These are phyloP conservation scores for Botrytis aclada DNA, from an alignment of 2,329 filamentous ascomycete species.

Conservation along the genomic window DNA sequence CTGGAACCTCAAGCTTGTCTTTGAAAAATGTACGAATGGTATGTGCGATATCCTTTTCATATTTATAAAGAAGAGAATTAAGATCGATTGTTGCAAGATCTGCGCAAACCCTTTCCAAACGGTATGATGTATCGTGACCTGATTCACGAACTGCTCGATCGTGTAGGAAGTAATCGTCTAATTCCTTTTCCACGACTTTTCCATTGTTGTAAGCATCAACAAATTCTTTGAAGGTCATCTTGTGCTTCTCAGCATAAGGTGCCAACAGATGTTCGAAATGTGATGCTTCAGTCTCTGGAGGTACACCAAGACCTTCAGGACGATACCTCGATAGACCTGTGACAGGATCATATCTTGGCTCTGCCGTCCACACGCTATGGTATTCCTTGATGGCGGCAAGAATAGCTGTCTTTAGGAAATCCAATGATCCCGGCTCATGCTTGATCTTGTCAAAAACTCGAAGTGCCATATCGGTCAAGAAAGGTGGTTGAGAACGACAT, in stretches of 20 bases:
- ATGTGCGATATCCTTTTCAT: constrained; percentile 88
- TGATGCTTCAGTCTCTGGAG: constrained; percentile 54
- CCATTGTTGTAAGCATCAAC: constrained; percentile 83
- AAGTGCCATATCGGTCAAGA: constrained; percentile 95
- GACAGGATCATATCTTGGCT: constrained; percentile 47
- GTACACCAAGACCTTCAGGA: constrained; percentile 51
- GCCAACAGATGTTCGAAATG: constrained; percentile 49
- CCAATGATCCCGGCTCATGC: constrained; percentile 60
- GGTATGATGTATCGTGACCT: constrained; percentile 94
- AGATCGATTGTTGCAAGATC: constrained; percentile 91
- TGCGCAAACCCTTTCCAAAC: constrained; percentile 82
- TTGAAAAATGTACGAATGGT: constrained; percentile 81
- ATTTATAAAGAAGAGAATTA: constrained; percentile 94
- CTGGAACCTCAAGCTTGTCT: constrained; percentile 77
- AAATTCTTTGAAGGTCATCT: constrained; percentile 79
- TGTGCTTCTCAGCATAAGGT: constrained; percentile 53
- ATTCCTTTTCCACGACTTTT: constrained; percentile 73
- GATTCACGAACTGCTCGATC: constrained; percentile 95
- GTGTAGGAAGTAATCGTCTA: constrained; percentile 94
- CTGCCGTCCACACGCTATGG: constrained; percentile 36
- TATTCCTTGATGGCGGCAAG: constrained; percentile 87
- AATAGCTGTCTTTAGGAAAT: constrained; percentile 77
- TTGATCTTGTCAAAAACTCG: constrained; percentile 92
- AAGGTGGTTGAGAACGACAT: constrained; percentile 88
- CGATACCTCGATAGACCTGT: constrained; percentile 53